These are phyloP conservation scores for Pholiota conissans DNA, from an alignment of 768 basidiomycete genomes.

Conservation along the genomic window DNA sequence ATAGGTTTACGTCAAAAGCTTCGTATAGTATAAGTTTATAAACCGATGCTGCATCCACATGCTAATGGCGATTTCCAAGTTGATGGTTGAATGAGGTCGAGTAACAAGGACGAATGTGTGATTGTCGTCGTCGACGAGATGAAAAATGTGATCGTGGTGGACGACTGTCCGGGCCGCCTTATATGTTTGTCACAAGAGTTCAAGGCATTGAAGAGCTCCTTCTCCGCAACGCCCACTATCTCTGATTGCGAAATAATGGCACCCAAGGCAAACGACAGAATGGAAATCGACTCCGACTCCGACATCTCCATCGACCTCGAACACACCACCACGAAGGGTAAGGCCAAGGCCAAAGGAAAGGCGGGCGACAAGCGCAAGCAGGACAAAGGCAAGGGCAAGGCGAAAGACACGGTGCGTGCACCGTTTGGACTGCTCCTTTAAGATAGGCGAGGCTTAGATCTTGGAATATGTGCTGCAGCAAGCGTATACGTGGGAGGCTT, in stretches of 20 bases:
- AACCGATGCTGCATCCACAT: neutral
- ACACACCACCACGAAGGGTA: constrained; percentile 39
- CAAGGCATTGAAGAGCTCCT: neutral
- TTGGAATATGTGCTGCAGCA: constrained; percentile 40
- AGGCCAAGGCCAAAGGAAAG: constrained; percentile 60
- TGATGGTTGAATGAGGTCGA: neutral
- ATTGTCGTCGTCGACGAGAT: neutral
- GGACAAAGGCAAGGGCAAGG: constrained; percentile 57
- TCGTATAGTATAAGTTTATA: no score
- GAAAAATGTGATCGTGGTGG: neutral
- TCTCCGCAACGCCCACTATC: neutral
- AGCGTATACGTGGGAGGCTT: constrained; percentile 95
- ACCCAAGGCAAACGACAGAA: constrained; percentile 37
- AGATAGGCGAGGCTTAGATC: constrained; percentile 7
- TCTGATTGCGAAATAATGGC: constrained; percentile 24
- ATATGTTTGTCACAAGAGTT: neutral
- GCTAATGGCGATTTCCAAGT: neutral
- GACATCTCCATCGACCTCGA: constrained; percentile 57
- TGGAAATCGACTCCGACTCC: constrained; percentile 70
- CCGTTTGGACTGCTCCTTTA: neutral
- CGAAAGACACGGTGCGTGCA: constrained; percentile 45
- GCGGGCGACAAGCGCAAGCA: constrained; percentile 48
- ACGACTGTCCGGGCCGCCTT: neutral
- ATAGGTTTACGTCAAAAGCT: neutral
- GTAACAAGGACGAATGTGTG: neutral